Evolutionary conservation across 2,329 filamentous ascomycete genomes (phyloP), one percentile per base, ranked within the genome.

Genomic region (Fusarium cicatricum): DNA sequence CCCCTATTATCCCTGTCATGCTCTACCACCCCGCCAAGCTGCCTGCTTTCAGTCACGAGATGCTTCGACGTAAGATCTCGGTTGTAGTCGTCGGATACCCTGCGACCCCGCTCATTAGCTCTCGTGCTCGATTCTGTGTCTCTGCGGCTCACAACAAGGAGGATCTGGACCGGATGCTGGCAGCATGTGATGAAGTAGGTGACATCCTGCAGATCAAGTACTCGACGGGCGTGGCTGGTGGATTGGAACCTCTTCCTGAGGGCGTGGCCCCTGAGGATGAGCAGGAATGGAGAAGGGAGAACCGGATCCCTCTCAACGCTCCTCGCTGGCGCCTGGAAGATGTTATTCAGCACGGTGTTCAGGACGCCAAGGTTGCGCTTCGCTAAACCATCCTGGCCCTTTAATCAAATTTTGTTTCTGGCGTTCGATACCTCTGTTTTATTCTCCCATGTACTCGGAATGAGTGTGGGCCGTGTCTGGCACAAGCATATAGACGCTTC

Each of bases 21-120:
- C 87, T 99, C 23, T 99, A 97, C 82, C 92, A 98, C 78, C 95
- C 95, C n/a, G 95, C 91, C 69, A 99, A 99, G 80, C 97, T 99
- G 83, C 91, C 94, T 5, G 94, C 95, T 55, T 99, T 99, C 77
- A 97, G 92, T 43, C 95, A 97, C 73, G 95, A 98, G 76, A 98
- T 99, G 95, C 85, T 98, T 57, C 91, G 91, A 78, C 91, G 95
- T 71, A 98, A 97, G 77, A 98, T 99, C 67, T 95, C 94, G 0
- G 91, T 98, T 45, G 95, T 99, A 33, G 91, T 99, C 39, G 95
- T 99, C 58, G 95, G 94, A 46, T 99, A 99, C 73, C 95, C 95
- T 6, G 95, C 94, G 9, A 99, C 95, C 2, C 95, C 95, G 1
- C 85, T 99, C 39, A 96, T 98, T 67, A 96, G 91, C 59, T 97